Base-by-base conservation (phyloP, 306 rosid species). In the Spatholobus suberectus region DNA sequence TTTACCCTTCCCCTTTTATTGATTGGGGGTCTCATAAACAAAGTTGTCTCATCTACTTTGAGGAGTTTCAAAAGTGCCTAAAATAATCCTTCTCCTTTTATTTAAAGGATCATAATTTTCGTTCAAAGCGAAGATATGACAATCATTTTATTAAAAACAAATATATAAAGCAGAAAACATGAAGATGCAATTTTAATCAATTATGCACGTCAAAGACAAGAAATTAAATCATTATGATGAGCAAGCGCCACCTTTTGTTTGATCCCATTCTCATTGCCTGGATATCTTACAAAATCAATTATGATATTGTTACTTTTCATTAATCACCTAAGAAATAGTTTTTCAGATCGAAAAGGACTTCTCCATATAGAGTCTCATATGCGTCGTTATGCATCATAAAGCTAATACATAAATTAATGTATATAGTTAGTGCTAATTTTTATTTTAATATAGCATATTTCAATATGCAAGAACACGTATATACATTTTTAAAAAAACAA, bases 21-120 rank as follows among this genome's bases (percentile, higher is more conserved):
- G 80, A 75, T 67, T 76, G 90, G 87, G 87, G 90, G 81, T 87
- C 91, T 85, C 88, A 76, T 82, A 58, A 84, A 81, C 90, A 87
- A 89, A 85, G 92, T 87, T 89, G 89, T 89, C 88, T 83, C 84
- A 75, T 83, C 55, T 85, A 87, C 91, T 86, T 83, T 83, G 88
- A 87, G 83, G 76, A 81, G 81, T 73, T 87, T 81, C 78, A 78
- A 83, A 80, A 85, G 87, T 82, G 75, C 82, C 80, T 70, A 65
- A 77, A 75, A 88, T 82, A 71, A 73, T 78, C 86, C 65, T 81
- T 49, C 79, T 69, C 78, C 89, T 44, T 73, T 80, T 74, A 51
- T n/a, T 73, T 62, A 37, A 61, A 80, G 70, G 78, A 55, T 73
- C 52, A 76, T 65, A 76, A 78, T 84, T 78, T 75, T 81, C 41